phyloP scores from a whole-genome alignment of 495 filamentous ascomycete species.

The Penicillium tannophilum region DNA sequence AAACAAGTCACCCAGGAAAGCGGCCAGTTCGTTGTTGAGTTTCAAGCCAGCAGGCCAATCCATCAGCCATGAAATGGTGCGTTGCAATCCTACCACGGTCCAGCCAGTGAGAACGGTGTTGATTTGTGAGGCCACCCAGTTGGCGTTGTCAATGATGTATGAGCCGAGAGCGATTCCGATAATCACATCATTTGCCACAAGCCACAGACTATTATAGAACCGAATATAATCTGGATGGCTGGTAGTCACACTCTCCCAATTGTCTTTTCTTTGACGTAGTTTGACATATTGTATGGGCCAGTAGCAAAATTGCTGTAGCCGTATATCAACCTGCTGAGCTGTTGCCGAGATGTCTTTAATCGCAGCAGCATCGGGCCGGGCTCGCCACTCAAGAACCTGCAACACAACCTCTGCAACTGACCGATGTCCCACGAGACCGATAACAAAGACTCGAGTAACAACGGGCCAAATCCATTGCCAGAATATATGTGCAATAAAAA shows the following conservation, averaged over 20 bases:
- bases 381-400: conserved; percentile 83
- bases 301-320: conserved; percentile 97
- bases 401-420: conserved; percentile 79
- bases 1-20: conserved; percentile 92
- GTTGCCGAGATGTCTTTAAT: conserved; percentile 95
- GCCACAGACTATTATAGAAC: conserved; percentile 98
- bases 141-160: conserved; percentile 94
- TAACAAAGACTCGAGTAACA: conserved; percentile 69
- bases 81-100: conserved; percentile 85
- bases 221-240: conserved; percentile 98
- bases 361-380: conserved; percentile 76
- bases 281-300: conserved; percentile 98
- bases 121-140: conserved; percentile 81
- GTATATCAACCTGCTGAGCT: conserved; percentile 97
- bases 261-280: conserved; percentile 79
- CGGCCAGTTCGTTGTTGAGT: conserved; percentile 90
- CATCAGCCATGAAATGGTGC: conserved; percentile 94
- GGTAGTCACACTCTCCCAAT: conserved; percentile 94
- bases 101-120: conserved; percentile 75
- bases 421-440: conserved; percentile 79
- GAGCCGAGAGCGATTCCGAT: conserved; percentile 96
- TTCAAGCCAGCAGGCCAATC: conserved; percentile 98
- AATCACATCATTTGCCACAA: conserved; percentile 97
- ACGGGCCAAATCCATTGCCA: conserved; percentile 79
- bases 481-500: conserved; percentile 69